A percentile compares a stretch with the other conserved stretches of the same genome.
phyloP scores from a whole-genome alignment of 2,329 filamentous ascomycete genomes.

The Diaporthe vaccinii region DNA sequence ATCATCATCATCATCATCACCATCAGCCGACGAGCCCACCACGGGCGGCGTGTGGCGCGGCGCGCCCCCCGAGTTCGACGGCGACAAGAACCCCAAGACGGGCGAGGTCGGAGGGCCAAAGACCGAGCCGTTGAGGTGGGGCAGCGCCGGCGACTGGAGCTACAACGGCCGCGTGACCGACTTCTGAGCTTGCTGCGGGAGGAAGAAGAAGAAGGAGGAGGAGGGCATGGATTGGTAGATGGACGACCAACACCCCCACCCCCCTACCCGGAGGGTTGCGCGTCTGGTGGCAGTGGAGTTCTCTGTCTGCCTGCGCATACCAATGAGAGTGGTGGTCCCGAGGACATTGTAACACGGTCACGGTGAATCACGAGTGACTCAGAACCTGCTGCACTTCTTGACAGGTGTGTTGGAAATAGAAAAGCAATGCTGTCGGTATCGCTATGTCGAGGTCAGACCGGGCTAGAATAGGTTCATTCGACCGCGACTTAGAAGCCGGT shows the following conservation, averaged over 20 bases:
- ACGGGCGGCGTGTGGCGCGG: slow-evolving; percentile 79
- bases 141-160: slow-evolving; percentile 82
- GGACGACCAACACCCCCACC: not conserved
- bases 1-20: slow-evolving; percentile 40
- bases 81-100: slow-evolving; percentile 91
- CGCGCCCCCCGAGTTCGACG: slow-evolving; percentile 90
- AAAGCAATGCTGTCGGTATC: not conserved
- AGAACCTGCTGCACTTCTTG: not conserved
- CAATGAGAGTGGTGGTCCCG: not conserved
- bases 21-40: slow-evolving; percentile 61
- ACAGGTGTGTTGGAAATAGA: not conserved
- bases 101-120: slow-evolving; percentile 97
- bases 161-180: slow-evolving; percentile 96
- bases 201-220: not conserved
- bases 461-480: not conserved
- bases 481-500: not conserved
- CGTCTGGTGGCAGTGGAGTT: not conserved
- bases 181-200: slow-evolving; percentile 62
- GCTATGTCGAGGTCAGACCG: not conserved
- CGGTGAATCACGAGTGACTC: not conserved
- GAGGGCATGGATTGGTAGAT: not conserved
- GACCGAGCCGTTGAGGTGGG: slow-evolving; percentile 95
- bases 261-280: too few species aligned
- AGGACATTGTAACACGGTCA: not conserved
- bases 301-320: not conserved